Evolutionary conservation across 1,139 yeast genomes (phyloP).

Genomic region (Saccharomycopsis phalli): DNA sequence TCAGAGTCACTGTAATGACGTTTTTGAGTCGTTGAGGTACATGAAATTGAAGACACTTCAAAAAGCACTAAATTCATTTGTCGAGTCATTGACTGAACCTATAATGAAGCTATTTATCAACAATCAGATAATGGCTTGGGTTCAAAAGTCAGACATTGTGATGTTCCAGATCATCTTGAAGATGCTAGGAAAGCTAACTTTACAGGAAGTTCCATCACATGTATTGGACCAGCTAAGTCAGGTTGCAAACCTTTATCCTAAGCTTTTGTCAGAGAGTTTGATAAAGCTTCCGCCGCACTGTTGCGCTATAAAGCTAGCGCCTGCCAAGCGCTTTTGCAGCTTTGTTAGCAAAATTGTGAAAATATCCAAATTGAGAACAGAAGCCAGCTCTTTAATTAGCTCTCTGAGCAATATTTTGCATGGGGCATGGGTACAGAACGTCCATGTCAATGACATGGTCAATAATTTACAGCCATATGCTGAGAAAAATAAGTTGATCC

Average conservation of each 20-base stretch:
- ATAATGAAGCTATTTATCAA: constrained; percentile 51
- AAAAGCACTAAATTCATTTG: constrained; percentile 44
- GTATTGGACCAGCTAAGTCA: constrained; percentile 43
- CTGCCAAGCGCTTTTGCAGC: constrained; percentile 50
- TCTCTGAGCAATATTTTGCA: constrained; percentile 43
- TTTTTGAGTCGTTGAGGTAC: constrained; percentile 58
- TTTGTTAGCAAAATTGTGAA: constrained; percentile 49
- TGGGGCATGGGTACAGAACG: constrained; percentile 40
- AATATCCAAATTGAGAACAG: constrained; percentile 48
- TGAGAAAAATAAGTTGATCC: too few relatives aligned
- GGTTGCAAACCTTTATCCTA: constrained; percentile 35
- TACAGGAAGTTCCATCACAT: constrained; percentile 51
- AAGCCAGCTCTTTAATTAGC: constrained; percentile 54
- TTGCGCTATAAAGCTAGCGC: constrained; percentile 41
- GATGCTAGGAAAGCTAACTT: constrained; percentile 57
- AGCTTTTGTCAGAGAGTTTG: constrained; percentile 24
- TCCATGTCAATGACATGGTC: constrained; percentile 30
- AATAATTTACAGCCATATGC: constrained; percentile 8
- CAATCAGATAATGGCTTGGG: constrained; percentile 51
- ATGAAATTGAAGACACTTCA: constrained; percentile 60
- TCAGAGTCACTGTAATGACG: constrained; percentile 50
- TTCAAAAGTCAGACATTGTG: constrained; percentile 52
- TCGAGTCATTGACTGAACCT: constrained; percentile 54
- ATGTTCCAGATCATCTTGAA: constrained; percentile 55
- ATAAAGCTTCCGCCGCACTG: constrained; percentile 45